Percentiles rank a stretch among this genome's conserved stretches.
phyloP scores from a whole-genome alignment of 2,329 filamentous ascomycete species.

The Zymoseptoria passerinii region DNA sequence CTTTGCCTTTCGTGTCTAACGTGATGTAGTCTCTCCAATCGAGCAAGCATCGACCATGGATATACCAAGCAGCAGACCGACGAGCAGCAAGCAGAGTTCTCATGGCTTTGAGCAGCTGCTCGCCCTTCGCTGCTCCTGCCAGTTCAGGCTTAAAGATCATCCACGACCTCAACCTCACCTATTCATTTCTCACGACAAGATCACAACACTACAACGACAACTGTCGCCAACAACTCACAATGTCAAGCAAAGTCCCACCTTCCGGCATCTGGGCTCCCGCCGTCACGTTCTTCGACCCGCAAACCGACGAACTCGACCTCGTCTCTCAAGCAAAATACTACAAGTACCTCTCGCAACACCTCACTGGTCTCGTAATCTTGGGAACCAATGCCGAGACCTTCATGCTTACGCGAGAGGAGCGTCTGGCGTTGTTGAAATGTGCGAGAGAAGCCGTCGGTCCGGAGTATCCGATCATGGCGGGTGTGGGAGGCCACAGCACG shows the following conservation, averaged over 20 bases:
- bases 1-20: not conserved
- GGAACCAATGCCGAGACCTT: slow-evolving; percentile 43
- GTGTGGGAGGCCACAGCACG: slow-evolving; percentile 37
- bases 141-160: not conserved
- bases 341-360: slow-evolving; percentile 35
- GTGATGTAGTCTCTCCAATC: not conserved
- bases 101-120: too few relatives aligned
- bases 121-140: not conserved
- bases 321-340: slow-evolving; percentile 37
- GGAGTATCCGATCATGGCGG: slow-evolving; percentile 37
- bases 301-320: slow-evolving; percentile 35
- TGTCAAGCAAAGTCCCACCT: slow-evolving; percentile 43
- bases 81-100: not conserved
- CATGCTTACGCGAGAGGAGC: slow-evolving; percentile 38
- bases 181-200: not conserved
- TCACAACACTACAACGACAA: not conserved
- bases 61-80: not conserved
- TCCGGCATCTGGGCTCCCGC: slow-evolving; percentile 33
- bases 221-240: not conserved
- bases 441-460: slow-evolving; percentile 37
- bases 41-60: not conserved
- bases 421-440: slow-evolving; percentile 31
- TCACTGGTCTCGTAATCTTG: slow-evolving; percentile 39
- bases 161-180: not conserved
- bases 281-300: slow-evolving; percentile 39